Percentiles rank a stretch among this genome's conserved stretches.
These are phyloP conservation scores for Leptographium procerum DNA, from an alignment of 2,329 filamentous ascomycete species.

Conservation along the genomic window DNA sequence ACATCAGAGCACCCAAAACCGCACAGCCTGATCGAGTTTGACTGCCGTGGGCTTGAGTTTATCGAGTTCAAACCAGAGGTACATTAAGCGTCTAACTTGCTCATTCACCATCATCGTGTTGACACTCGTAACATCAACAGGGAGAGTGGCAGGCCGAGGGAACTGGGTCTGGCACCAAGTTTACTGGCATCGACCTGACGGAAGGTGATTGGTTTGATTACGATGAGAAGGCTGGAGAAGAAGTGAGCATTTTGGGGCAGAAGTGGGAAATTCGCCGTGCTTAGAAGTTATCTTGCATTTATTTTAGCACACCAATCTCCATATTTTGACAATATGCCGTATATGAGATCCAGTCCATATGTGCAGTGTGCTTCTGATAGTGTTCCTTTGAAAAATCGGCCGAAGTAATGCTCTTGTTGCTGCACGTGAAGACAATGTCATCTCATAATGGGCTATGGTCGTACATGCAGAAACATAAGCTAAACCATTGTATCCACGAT, in stretches of 20 bases:
- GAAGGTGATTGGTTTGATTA: conserved; percentile 99
- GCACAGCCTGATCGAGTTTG: conserved; percentile 77
- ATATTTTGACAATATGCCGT: background rate
- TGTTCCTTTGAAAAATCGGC: no score
- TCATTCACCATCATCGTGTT: background rate
- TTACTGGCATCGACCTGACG: conserved; percentile 65
- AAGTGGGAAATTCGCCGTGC: conserved; percentile 75
- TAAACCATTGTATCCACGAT: no score
- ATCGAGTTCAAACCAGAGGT: conserved; percentile 84
- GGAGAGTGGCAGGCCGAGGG: conserved; percentile 87
- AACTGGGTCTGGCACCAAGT: conserved; percentile 68
- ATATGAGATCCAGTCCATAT: background rate
- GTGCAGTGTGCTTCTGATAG: no score
- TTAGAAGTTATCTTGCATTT: conserved; percentile 28
- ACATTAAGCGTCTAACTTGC: background rate
- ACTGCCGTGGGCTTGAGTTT: conserved; percentile 91
- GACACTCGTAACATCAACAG: conserved; percentile 27
- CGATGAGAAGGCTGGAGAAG: conserved; percentile 83
- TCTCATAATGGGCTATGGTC: no score
- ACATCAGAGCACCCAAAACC: conserved; percentile 60
- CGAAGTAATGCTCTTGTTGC: no score
- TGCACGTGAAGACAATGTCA: no score
- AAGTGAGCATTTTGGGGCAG: conserved; percentile 84
- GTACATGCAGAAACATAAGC: no score
- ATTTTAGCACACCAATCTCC: background rate